These are phyloP conservation scores for Tetrapisispora phaffii DNA, from an alignment of 805 yeast species.

Conservation along the genomic window DNA sequence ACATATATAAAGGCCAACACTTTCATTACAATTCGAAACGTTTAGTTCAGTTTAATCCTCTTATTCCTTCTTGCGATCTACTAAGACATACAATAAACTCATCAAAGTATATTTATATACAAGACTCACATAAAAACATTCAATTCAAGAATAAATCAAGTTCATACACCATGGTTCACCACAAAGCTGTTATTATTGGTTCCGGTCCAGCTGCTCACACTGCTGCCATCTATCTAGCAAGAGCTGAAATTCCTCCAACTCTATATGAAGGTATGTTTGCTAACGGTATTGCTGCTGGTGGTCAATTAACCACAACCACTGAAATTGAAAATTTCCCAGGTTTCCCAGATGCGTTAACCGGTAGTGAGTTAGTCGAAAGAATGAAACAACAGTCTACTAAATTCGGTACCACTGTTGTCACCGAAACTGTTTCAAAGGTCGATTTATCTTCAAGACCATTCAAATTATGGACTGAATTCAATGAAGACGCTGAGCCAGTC, in stretches of 20 bases:
- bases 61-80: too few species aligned
- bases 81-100: too few species aligned
- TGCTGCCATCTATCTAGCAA: slow-evolving; percentile 91
- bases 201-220: slow-evolving; percentile 99
- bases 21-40: too few species aligned
- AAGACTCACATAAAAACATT: too few species aligned
- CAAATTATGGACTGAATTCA: slow-evolving; percentile 93
- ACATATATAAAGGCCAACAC: too few species aligned
- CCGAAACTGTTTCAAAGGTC: slow-evolving; percentile 89
- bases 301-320: slow-evolving; percentile 96
- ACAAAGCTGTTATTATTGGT: slow-evolving; percentile 80
- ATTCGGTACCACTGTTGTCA: slow-evolving; percentile 88
- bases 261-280: slow-evolving; percentile 92
- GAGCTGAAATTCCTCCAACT: slow-evolving; percentile 92
- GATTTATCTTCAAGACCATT: slow-evolving; percentile 83
- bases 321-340: slow-evolving; percentile 99
- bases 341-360: slow-evolving; percentile 86
- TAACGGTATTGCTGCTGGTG: slow-evolving; percentile 98
- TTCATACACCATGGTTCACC: slow-evolving; percentile 34
- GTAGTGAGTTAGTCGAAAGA: slow-evolving; percentile 80
- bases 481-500: slow-evolving; percentile 82
- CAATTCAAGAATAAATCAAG: not conserved
- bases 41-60: too few species aligned
- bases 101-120: too few species aligned
- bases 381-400: slow-evolving; percentile 82